Evolutionary conservation across 2,329 filamentous ascomycete genomes (phyloP).

Genomic region (Penicillium oxalicum): DNA sequence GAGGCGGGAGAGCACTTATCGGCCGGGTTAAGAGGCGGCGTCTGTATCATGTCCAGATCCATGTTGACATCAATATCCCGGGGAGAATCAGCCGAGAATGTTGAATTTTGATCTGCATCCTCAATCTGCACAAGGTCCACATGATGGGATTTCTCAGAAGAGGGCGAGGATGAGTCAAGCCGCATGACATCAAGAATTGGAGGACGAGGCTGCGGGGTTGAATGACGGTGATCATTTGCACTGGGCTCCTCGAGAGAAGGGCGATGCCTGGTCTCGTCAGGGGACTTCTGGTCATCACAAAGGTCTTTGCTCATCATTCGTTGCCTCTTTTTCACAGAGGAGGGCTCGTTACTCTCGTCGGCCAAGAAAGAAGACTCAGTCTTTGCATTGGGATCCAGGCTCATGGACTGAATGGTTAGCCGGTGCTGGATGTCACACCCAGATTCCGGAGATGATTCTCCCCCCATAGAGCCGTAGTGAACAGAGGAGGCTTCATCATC

Average conservation of each 20-base stretch:
- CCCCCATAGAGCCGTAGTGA: background rate
- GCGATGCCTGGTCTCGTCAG: background rate
- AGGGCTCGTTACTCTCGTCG: background rate
- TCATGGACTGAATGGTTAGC: too few species aligned
- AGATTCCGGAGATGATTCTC: background rate
- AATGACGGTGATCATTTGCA: background rate
- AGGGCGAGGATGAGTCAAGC: background rate
- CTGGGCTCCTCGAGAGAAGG: background rate
- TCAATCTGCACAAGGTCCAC: conserved; percentile 5
- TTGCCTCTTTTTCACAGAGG: background rate
- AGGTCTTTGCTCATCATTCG: background rate
- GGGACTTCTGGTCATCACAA: background rate
- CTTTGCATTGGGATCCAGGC: background rate
- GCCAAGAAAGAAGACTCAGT: background rate
- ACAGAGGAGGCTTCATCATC: background rate
- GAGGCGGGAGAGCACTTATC: background rate
- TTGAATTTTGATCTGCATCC: conserved; percentile 7
- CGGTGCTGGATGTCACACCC: background rate
- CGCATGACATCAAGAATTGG: background rate
- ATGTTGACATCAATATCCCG: background rate
- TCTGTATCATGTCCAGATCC: background rate
- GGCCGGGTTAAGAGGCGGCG: conserved; percentile 1
- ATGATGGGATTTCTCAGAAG: background rate
- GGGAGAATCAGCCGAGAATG: background rate
- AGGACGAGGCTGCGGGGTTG: background rate